Conservation (phyloP, 768 basidiomycete genomes). For the Pholiota molesta region DNA sequence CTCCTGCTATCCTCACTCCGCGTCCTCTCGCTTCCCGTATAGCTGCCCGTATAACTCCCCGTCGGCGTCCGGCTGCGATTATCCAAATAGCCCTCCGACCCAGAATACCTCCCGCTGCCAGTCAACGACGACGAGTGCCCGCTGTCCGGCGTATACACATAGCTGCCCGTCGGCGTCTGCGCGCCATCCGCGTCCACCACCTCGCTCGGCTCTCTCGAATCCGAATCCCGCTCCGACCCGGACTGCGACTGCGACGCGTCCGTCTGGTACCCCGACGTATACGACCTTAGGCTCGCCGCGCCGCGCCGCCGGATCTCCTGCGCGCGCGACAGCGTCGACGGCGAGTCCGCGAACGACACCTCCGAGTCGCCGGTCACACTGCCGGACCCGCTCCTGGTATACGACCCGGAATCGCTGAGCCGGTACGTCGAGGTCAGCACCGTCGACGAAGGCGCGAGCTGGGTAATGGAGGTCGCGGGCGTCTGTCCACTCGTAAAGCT, state of each 20-base stretch:
- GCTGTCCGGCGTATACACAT: conserved; percentile 31
- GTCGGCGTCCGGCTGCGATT: conserved; percentile 5
- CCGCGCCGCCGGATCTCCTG: conserved; percentile 57
- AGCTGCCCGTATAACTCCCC: conserved; percentile 16
- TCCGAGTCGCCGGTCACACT: conserved; percentile 34
- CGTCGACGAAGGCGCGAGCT: conserved; percentile 51
- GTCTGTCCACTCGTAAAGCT: conserved; percentile 32
- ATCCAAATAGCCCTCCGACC: conserved; percentile 11
- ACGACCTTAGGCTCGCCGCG: conserved; percentile 45
- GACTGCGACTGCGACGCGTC: conserved; percentile 31
- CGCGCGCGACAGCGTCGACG: conserved; percentile 59
- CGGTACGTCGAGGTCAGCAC: conserved; percentile 39
- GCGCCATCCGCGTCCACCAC: conserved; percentile 20
- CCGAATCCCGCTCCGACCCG: conserved; percentile 39
- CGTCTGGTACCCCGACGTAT: conserved; percentile 40
- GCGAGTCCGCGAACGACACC: conserved; percentile 45
- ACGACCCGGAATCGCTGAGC: conserved; percentile 55
- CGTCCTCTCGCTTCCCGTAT: conserved; percentile 16
- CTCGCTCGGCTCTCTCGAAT: conserved; percentile 63
- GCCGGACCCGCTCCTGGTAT: conserved; percentile 29
- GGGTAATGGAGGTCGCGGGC: conserved; percentile 34
- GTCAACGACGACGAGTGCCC: conserved; percentile 21
- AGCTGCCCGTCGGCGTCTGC: conserved; percentile 19
- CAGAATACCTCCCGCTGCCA: conserved; percentile 15
- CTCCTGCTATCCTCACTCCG: conserved; percentile 45